phyloP scores from a whole-genome alignment of 2,329 filamentous ascomycete species.

The Akanthomyces dipterigenus region DNA sequence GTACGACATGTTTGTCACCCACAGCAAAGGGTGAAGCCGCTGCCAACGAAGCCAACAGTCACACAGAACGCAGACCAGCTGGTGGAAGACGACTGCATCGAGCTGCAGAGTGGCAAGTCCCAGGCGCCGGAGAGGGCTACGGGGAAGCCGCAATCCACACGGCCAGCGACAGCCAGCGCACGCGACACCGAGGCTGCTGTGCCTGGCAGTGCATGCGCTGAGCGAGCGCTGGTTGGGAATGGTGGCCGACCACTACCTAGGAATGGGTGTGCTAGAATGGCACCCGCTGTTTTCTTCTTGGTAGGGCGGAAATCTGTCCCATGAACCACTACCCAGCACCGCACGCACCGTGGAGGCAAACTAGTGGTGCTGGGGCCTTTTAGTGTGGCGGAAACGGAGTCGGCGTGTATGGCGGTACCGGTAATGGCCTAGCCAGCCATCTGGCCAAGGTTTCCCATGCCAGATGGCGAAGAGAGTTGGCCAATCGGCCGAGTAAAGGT shows the following conservation, averaged over 20 bases:
- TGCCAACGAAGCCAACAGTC: slow-evolving; percentile 10
- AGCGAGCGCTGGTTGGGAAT: background rate
- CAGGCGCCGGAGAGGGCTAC: background rate
- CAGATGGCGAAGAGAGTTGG: no score
- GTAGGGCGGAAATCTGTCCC: background rate
- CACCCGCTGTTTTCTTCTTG: background rate
- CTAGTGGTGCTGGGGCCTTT: background rate
- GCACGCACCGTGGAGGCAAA: background rate
- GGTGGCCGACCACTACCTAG: no score
- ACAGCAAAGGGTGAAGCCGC: slow-evolving; percentile 1
- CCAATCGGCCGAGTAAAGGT: background rate
- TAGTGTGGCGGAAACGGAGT: slow-evolving; percentile 4
- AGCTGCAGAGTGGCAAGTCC: background rate
- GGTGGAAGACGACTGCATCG: background rate
- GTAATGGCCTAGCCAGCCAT: background rate
- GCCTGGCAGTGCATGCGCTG: background rate
- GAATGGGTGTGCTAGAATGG: background rate
- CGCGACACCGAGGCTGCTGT: slow-evolving; percentile 1
- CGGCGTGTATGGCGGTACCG: slow-evolving; percentile 6
- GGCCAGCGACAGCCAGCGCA: background rate
- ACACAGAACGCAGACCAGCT: slow-evolving; percentile 9
- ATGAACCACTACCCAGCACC: background rate
- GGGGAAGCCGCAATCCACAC: background rate
- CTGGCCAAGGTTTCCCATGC: background rate
- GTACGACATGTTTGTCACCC: background rate